phyloP scores from a whole-genome alignment of 2,329 filamentous ascomycete species.

The Aschersonia sp. region DNA sequence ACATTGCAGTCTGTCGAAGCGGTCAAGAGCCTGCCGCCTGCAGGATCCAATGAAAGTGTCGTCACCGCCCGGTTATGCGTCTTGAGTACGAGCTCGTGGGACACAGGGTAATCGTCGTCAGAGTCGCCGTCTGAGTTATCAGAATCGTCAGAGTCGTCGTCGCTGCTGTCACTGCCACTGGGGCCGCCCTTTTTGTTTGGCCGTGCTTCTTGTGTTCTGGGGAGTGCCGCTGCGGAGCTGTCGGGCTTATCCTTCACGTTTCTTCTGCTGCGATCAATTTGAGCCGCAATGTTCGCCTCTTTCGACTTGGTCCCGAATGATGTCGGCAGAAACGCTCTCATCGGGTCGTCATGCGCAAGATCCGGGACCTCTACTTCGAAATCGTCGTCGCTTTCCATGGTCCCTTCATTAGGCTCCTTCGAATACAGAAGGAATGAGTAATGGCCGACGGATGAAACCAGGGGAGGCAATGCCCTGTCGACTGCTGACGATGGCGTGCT shows the following conservation, averaged over 20 bases:
- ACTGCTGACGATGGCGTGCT: background rate
- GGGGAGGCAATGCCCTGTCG: background rate
- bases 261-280: conserved; percentile 69
- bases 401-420: conserved; percentile 2
- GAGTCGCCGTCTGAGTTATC: conserved; percentile 40
- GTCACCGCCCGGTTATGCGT: conserved; percentile 85
- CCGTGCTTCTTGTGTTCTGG: background rate
- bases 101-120: conserved; percentile 76
- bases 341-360: conserved; percentile 48
- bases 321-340: conserved; percentile 64
- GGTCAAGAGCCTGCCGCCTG: conserved; percentile 75
- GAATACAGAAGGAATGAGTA: background rate
- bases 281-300: conserved; percentile 59
- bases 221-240: background rate
- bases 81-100: conserved; percentile 84
- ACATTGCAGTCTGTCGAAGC: conserved; percentile 82
- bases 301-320: conserved; percentile 75
- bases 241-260: conserved; percentile 12
- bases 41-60: conserved; percentile 68
- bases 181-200: conserved; percentile 1
- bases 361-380: conserved; percentile 39
- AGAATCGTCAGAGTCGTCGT: conserved; percentile 17
- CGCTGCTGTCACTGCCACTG: conserved; percentile 12
- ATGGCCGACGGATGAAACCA: too few relatives aligned
- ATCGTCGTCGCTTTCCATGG: conserved; percentile 48